phyloP scores from a whole-genome alignment of 768 basidiomycete species.

The Tephrocybe sp. region DNA sequence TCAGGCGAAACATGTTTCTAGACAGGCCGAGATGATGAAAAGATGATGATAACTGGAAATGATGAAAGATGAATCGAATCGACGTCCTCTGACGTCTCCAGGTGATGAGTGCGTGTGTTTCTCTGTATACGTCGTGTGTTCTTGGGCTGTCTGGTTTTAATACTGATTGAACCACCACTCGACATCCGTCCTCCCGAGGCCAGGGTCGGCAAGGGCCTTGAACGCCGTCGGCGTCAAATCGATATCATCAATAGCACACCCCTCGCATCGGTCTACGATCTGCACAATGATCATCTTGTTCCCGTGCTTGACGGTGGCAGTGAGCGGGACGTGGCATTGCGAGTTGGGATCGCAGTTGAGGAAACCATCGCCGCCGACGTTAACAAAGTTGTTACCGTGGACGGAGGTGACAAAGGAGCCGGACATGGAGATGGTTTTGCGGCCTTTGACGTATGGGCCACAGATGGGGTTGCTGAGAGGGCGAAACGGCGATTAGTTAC shows the following conservation, averaged over 20 bases:
- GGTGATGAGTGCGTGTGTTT: too few relatives aligned
- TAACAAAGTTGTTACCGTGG: constrained; percentile 16
- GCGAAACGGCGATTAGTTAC: neutral
- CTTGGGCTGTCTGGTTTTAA: too few relatives aligned
- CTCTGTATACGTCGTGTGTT: too few relatives aligned
- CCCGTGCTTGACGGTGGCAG: constrained; percentile 23
- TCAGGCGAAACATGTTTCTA: too few relatives aligned
- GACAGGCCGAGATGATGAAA: too few relatives aligned
- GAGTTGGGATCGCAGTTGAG: constrained; percentile 20
- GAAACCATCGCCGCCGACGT: constrained; percentile 28
- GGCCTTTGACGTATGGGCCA: constrained; percentile 29
- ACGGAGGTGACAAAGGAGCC: constrained; percentile 23
- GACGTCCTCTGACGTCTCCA: too few relatives aligned
- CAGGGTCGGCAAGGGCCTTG: constrained; percentile 23
- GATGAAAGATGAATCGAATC: too few relatives aligned
- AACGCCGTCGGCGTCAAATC: constrained; percentile 30
- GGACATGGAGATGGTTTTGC: constrained; percentile 15
- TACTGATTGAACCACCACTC: constrained; percentile 39
- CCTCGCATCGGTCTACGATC: constrained; percentile 48
- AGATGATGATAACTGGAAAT: too few relatives aligned
- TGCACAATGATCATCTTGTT: constrained; percentile 37
- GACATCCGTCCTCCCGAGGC: constrained; percentile 27
- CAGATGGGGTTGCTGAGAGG: constrained; percentile 27
- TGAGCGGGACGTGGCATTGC: constrained; percentile 23
- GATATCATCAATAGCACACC: constrained; percentile 21